Conservation (phyloP, 495 filamentous ascomycete genomes). For the Evernia prunastri region DNA sequence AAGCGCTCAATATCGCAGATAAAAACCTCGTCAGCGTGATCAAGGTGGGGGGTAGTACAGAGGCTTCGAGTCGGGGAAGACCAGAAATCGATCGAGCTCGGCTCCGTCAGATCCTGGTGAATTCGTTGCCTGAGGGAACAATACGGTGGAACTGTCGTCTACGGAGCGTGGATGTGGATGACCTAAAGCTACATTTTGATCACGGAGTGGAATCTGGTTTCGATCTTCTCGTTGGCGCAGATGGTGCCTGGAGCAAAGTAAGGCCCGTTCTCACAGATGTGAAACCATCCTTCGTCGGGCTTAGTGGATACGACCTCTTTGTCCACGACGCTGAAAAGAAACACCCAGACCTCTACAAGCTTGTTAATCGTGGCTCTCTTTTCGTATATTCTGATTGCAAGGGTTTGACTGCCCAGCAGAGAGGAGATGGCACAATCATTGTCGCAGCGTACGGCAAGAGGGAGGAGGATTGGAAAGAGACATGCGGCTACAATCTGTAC, state of each 20-base stretch:
- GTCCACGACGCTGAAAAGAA: slow-evolving; percentile 30
- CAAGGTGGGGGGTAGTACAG: slow-evolving; percentile 13
- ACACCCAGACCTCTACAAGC: slow-evolving; percentile 33
- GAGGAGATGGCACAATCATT: slow-evolving; percentile 40
- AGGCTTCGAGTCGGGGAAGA: slow-evolving; percentile 26
- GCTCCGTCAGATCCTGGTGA: slow-evolving; percentile 38
- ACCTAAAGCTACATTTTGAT: slow-evolving; percentile 26
- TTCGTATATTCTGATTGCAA: slow-evolving; percentile 39
- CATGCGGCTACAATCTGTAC: slow-evolving; percentile 31
- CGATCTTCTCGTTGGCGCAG: slow-evolving; percentile 56
- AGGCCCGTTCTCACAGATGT: slow-evolving; percentile 42
- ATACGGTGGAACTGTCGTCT: slow-evolving; percentile 25
- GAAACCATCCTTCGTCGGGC: slow-evolving; percentile 45
- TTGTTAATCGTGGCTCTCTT: slow-evolving; percentile 41
- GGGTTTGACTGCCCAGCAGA: slow-evolving; percentile 39
- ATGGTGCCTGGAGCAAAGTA: slow-evolving; percentile 55
- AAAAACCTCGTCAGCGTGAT: slow-evolving; percentile 33
- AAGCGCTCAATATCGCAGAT: slow-evolving; percentile 32
- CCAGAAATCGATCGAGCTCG: slow-evolving; percentile 48
- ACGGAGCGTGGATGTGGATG: slow-evolving; percentile 18
- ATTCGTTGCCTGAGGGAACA: slow-evolving; percentile 25
- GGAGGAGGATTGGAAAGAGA: slow-evolving; percentile 37
- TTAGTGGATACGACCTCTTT: slow-evolving; percentile 35
- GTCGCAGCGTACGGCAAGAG: slow-evolving; percentile 29
- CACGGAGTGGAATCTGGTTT: slow-evolving; percentile 32